Evolutionary conservation across 305 asterid species (phyloP).

Genomic region (Petunia hybrid): DNA sequence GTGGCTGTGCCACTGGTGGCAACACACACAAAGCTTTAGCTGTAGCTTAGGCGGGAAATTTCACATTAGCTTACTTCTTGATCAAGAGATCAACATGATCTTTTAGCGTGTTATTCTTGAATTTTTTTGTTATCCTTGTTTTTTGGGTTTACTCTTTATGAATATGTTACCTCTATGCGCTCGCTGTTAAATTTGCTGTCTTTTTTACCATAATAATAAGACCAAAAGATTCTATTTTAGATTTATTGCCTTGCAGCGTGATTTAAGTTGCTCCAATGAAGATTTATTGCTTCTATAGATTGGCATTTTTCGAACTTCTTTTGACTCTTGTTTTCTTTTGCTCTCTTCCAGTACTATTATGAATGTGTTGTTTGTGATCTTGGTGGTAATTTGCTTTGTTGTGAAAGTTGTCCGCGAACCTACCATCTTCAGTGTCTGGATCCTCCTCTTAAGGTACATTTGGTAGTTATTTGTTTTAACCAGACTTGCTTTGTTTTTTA

Average conservation of each 20-base stretch:
- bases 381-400: conserved; percentile 70
- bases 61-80: conserved; percentile 18
- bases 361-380: conserved; percentile 81
- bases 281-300: background rate
- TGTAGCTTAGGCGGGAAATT: conserved; percentile 18
- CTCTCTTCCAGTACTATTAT: conserved; percentile 71
- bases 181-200: background rate
- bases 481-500: background rate
- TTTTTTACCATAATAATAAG: conserved; percentile 15
- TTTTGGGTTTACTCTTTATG: conserved; percentile 8
- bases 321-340: conserved; percentile 38
- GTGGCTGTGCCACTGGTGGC: background rate
- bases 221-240: conserved; percentile 32
- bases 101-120: conserved; percentile 23
- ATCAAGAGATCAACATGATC: conserved; percentile 25
- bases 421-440: conserved; percentile 70
- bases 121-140: conserved; percentile 19
- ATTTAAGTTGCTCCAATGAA: conserved; percentile 14
- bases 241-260: conserved; percentile 32
- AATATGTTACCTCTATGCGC: conserved; percentile 17
- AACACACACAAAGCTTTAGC: background rate
- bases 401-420: conserved; percentile 65
- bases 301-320: conserved; percentile 34
- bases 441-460: conserved; percentile 70
- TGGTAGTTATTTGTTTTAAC: conserved; percentile 13